Percentiles rank a stretch among this genome's conserved stretches.
phyloP scores from a whole-genome alignment of 2,329 filamentous ascomycete species.

The Monilinia aucupariae region DNA sequence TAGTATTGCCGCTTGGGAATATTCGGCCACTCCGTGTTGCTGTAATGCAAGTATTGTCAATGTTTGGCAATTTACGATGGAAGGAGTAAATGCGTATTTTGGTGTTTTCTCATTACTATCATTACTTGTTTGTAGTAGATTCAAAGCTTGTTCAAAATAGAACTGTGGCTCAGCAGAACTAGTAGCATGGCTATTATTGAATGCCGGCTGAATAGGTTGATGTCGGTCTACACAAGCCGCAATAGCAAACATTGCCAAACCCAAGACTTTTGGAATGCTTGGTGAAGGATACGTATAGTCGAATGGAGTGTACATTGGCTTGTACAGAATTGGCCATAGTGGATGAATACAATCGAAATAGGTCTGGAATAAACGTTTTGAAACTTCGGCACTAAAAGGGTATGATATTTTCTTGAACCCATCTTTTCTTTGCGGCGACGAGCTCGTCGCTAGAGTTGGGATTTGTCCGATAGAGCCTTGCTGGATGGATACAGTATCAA shows the following conservation, averaged over 20 bases:
- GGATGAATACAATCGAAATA: slow-evolving; percentile 34
- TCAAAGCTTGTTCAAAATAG: slow-evolving; percentile 20
- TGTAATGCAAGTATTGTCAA: slow-evolving; percentile 31
- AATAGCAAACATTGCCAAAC: slow-evolving; percentile 31
- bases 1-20: slow-evolving; percentile 30
- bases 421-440: slow-evolving; percentile 5
- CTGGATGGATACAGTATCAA: neutral
- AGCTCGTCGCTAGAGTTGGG: neutral
- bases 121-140: slow-evolving; percentile 25
- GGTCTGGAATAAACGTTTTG: slow-evolving; percentile 30
- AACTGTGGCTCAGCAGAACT: neutral
- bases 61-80: slow-evolving; percentile 31
- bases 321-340: slow-evolving; percentile 34
- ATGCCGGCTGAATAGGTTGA: slow-evolving; percentile 18
- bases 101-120: slow-evolving; percentile 16
- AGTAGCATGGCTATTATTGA: slow-evolving; percentile 20
- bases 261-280: slow-evolving; percentile 27
- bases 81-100: slow-evolving; percentile 27
- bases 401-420: neutral
- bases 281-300: slow-evolving; percentile 28
- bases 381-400: slow-evolving; percentile 24
- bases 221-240: slow-evolving; percentile 30
- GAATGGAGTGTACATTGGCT: slow-evolving; percentile 30
- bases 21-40: slow-evolving; percentile 33
- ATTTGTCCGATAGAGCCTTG: neutral